Evolutionary conservation across 2,329 filamentous ascomycete genomes (phyloP).

Genomic region (Pseudocercospora crystallina): DNA sequence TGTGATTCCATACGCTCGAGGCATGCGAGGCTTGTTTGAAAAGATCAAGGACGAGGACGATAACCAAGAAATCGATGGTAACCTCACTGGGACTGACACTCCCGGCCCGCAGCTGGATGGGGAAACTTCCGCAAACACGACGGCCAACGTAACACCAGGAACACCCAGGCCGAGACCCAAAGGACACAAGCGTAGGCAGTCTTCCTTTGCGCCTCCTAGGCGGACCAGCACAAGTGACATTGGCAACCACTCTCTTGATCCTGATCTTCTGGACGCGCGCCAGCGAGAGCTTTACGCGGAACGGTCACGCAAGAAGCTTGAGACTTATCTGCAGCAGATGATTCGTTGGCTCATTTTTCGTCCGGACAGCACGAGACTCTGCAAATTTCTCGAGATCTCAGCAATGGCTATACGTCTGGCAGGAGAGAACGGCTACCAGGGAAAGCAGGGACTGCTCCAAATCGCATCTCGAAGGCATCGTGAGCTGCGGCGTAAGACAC

Average conservation of each 20-base stretch:
- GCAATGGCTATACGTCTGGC: slow-evolving; percentile 90
- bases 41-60: slow-evolving; percentile 77
- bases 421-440: slow-evolving; percentile 94
- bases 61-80: slow-evolving; percentile 44
- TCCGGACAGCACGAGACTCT: slow-evolving; percentile 90
- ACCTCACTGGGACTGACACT: slow-evolving; percentile 48
- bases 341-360: slow-evolving; percentile 96
- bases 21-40: slow-evolving; percentile 55
- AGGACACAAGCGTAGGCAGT: slow-evolving; percentile 50
- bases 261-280: slow-evolving; percentile 27
- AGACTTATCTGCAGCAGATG: slow-evolving; percentile 89
- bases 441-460: slow-evolving; percentile 91
- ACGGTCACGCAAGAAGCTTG: slow-evolving; percentile 78
- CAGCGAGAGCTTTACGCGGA: slow-evolving; percentile 66
- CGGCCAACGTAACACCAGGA: slow-evolving; percentile 1
- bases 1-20: slow-evolving; percentile 85
- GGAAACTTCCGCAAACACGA: slow-evolving; percentile 33
- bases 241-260: slow-evolving; percentile 41
- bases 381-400: slow-evolving; percentile 92
- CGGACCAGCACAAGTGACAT: slow-evolving; percentile 53
- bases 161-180: slow-evolving; percentile 37
- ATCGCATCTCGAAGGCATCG: slow-evolving; percentile 79
- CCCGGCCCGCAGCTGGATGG: slow-evolving; percentile 8
- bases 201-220: slow-evolving; percentile 58
- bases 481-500: slow-evolving; percentile 30